Evolutionary conservation across 2,329 filamentous ascomycete genomes (phyloP).

Genomic region (Calonectria hawksworthii): DNA sequence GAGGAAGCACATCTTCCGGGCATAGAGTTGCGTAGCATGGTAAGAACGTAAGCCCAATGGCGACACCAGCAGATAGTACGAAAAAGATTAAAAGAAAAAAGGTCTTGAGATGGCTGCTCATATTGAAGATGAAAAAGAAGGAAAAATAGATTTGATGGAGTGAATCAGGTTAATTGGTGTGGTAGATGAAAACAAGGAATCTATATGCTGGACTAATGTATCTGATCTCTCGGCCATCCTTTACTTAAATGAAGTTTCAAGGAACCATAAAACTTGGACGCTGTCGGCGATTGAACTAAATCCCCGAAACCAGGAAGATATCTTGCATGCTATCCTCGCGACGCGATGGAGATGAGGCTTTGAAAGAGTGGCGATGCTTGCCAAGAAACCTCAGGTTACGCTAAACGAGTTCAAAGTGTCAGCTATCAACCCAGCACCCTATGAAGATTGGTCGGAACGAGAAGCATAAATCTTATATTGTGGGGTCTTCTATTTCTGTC

Average conservation of each 20-base stretch:
- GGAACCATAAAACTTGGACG: background rate
- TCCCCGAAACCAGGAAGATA: background rate
- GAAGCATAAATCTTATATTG: background rate
- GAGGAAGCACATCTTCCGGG: conserved; percentile 12
- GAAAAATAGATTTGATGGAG: background rate
- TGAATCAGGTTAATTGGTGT: background rate
- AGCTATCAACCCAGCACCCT: background rate
- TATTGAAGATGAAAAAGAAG: background rate
- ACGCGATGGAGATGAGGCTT: background rate
- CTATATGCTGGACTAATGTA: too few relatives aligned
- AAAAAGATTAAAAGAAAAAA: background rate
- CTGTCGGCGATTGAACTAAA: background rate
- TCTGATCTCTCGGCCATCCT: background rate
- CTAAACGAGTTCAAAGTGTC: background rate
- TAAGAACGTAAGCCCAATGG: background rate
- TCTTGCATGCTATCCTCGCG: background rate
- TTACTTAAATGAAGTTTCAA: background rate
- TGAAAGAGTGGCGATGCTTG: background rate
- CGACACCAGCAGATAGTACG: background rate
- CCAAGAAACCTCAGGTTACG: background rate
- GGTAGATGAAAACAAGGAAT: background rate
- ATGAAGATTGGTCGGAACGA: background rate
- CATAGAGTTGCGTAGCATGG: conserved; percentile 1
- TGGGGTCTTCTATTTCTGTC: background rate
- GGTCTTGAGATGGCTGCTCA: background rate